Percentiles rank a stretch among this genome's conserved stretches.
Conservation (phyloP, 768 basidiomycete genomes). For the Phanerochaete carnosa region DNA sequence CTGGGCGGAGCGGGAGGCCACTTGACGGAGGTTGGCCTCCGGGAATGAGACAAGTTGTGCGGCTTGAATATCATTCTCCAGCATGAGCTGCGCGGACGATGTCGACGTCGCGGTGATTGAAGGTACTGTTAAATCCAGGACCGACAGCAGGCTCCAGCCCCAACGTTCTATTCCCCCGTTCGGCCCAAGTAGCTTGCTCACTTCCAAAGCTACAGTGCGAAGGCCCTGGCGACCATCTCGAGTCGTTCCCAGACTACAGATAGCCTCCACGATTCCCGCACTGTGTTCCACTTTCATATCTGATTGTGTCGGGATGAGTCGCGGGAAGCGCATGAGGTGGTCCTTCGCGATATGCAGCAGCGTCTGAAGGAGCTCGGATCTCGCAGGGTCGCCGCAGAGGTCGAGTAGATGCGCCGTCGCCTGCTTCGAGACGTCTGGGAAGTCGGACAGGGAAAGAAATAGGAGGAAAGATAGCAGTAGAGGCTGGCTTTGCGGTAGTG, state of each 20-base stretch:
- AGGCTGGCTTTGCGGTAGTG: conserved; percentile 65
- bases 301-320: conserved; percentile 62
- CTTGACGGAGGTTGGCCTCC: conserved; percentile 51
- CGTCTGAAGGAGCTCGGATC: conserved; percentile 47
- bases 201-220: conserved; percentile 44
- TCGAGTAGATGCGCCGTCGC: conserved; percentile 46
- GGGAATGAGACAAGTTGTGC: conserved; percentile 48
- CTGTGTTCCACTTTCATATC: conserved; percentile 74
- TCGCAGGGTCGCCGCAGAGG: conserved; percentile 40
- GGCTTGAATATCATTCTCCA: conserved; percentile 46
- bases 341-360: conserved; percentile 63
- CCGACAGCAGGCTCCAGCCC: conserved; percentile 84
- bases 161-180: conserved; percentile 85
- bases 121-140: conserved; percentile 71
- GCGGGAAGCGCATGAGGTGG: conserved; percentile 67
- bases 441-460: conserved; percentile 61
- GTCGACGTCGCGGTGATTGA: conserved; percentile 43
- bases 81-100: conserved; percentile 50
- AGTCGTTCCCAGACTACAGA: conserved; percentile 43
- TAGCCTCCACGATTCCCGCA: conserved; percentile 64
- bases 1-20: conserved; percentile 48
- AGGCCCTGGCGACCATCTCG: conserved; percentile 18
- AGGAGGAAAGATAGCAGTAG: conserved; percentile 73
- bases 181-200: conserved; percentile 73
- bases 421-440: conserved; percentile 45